A percentile compares a stretch with the other conserved stretches of the same genome.
phyloP scores from a whole-genome alignment of 2,329 filamentous ascomycete species.

The Aschersonia sp. region DNA sequence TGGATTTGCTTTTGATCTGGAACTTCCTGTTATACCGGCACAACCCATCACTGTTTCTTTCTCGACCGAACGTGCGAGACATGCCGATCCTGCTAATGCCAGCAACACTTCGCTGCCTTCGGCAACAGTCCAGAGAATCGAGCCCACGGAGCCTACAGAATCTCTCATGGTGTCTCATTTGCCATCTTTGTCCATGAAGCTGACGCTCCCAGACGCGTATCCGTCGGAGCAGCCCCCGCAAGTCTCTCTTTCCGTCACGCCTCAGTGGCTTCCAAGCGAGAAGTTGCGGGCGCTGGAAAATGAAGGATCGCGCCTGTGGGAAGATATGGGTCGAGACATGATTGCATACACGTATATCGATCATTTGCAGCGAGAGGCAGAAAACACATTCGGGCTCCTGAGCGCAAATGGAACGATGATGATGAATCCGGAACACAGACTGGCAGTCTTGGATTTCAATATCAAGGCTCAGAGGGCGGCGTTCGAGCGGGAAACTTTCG shows the following conservation, averaged over 20 bases:
- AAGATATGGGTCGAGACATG: slow-evolving; percentile 43
- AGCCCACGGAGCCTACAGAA: slow-evolving; percentile 15
- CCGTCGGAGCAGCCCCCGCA: slow-evolving; percentile 36
- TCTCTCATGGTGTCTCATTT: slow-evolving; percentile 40
- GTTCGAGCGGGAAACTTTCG: slow-evolving; percentile 75
- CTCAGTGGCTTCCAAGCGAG: slow-evolving; percentile 39
- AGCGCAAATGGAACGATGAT: slow-evolving; percentile 31
- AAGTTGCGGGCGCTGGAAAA: slow-evolving; percentile 34
- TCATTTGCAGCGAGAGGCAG: slow-evolving; percentile 42
- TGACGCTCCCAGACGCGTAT: slow-evolving; percentile 43
- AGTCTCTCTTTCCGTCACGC: slow-evolving; percentile 35
- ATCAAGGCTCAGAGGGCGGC: slow-evolving; percentile 56
- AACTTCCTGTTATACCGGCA: slow-evolving; percentile 41
- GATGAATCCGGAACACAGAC: slow-evolving; percentile 44
- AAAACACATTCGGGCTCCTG: slow-evolving; percentile 45
- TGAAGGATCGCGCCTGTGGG: slow-evolving; percentile 42
- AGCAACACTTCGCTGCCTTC: neutral
- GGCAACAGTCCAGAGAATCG: slow-evolving; percentile 3
- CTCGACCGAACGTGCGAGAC: slow-evolving; percentile 22
- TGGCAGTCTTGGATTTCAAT: slow-evolving; percentile 66
- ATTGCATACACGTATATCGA: slow-evolving; percentile 52
- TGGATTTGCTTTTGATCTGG: slow-evolving; percentile 35
- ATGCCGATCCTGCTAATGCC: neutral
- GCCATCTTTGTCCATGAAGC: slow-evolving; percentile 38
- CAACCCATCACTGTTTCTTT: slow-evolving; percentile 43